Base-by-base conservation (phyloP, 768 basidiomycete species). In the Rhodotorula diobovata region DNA sequence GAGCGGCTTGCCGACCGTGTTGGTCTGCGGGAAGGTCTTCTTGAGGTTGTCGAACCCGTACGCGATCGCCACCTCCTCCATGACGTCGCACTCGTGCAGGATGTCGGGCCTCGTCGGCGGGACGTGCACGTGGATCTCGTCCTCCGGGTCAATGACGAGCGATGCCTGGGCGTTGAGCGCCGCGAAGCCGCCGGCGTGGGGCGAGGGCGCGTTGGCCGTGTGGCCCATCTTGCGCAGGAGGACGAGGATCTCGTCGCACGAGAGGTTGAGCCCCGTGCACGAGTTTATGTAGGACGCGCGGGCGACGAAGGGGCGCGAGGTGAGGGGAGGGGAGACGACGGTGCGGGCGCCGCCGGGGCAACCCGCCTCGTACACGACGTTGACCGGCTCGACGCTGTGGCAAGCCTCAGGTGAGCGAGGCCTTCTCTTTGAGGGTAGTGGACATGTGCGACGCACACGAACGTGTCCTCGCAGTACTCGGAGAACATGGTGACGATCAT, bases 101-200 rank as follows among this genome's bases (percentile, higher is more conserved):
- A 99, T 97, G 79, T 99, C 96, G 2, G 96, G 93, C 48, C 96
- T 87, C n/a, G 93, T 97, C n/a, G 90, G 84, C 10, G 96, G 95
- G 58, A 99, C 85, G 45, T 86, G 82, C 37, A 98, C 88, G 28
- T 84, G 77, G 54, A 99, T 83, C 76, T 86, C 85, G 77, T 97
- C 93, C 1, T 79, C 71, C 14, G 61, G 61, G 4, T 58, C 68
- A 41, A 75, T 75, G 15, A 45, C 25, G 58, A 74, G 34, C 41
- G 60, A 54, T 4, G 57, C 48, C 32, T 54, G 66, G 15, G 70
- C 70, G 67, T 75, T 71, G 46, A 68, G 45, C 16, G 71, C 59
- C 25, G 48, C 63, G n/a, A 65, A 66, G 30, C 58, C 59, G 25
- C 57, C 59, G n/a, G 81, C 78, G 70, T 87, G 83, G 37, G 81